A percentile compares a stretch with the other conserved stretches of the same genome.
These are phyloP conservation scores for Penicillium riverlandense DNA, from an alignment of 495 filamentous ascomycete species.

Conservation along the genomic window DNA sequence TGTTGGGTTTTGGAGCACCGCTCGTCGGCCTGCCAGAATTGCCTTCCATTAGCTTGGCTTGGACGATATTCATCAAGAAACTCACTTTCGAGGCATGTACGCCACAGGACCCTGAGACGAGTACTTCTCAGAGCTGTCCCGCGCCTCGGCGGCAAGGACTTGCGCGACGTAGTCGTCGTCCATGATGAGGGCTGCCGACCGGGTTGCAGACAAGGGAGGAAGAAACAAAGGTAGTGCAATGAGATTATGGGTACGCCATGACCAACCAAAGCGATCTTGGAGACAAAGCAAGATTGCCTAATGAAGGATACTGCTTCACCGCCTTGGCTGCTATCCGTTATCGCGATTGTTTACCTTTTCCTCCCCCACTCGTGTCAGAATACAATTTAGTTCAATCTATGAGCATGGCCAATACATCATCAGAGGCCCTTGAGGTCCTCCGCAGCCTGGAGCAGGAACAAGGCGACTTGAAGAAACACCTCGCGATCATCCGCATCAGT, in stretches of 20 bases:
- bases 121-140: conserved; percentile 62
- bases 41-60: conserved; percentile 1
- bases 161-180: conserved; percentile 72
- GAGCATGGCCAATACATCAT: conserved; percentile 19
- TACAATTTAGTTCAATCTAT: not conserved
- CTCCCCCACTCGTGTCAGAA: too few relatives aligned
- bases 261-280: not conserved
- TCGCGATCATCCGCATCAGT: conserved; percentile 69
- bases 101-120: conserved; percentile 65
- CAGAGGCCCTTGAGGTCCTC: conserved; percentile 30
- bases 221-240: not conserved
- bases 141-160: conserved; percentile 67
- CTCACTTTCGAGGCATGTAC: conserved; percentile 62
- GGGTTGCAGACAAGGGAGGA: conserved; percentile 6
- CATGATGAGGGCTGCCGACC: conserved; percentile 27
- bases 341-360: conserved; percentile 12
- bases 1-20: conserved; percentile 83
- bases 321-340: conserved; percentile 3
- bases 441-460: conserved; percentile 35
- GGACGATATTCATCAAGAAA: not conserved
- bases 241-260: not conserved
- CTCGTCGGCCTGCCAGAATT: conserved; percentile 38
- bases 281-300: not conserved
- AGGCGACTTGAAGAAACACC: conserved; percentile 39
- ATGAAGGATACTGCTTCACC: conserved; percentile 6